Base-by-base conservation (phyloP, 192 early-diverging fungal species). In the Coemansia sp. region DNA sequence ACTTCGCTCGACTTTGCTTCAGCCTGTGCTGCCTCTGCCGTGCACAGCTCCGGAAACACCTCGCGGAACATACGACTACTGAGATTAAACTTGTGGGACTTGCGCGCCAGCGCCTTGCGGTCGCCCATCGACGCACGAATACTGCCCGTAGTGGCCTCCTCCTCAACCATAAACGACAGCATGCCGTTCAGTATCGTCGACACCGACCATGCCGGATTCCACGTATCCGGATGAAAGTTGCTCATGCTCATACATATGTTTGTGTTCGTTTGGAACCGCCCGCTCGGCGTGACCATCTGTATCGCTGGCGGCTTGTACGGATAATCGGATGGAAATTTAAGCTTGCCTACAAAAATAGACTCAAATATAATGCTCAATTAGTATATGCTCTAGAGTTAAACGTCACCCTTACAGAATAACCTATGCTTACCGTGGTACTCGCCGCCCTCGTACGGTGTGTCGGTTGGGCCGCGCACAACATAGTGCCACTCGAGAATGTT, bases 401-500 rank as follows among this genome's bases (percentile, higher is more conserved):
- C 31, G 7, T 35, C 7, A 35, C 31, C 4, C 19, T 61, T 48
- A 19, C 7, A 51, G 0, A n/a, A 16, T 51, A 51, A 3, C 27
- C 12, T 8, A n/a, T 48, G 48, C 52, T 86, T 91, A 64, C 96
- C 97, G 68, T 95, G 92, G 77, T 95, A 99, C 80, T 96, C 90
- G 52, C 97, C 97, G 62, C 88, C 91, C 53, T 86, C 84, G 60
- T 96, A 99, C 19, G 92, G 92, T 7, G 94, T 94, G 52, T 94
- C 94, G n/a, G 92, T 91, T 57, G 97, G 97, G 31, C 97, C 97
- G 48, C 88, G 88, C 49, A 99, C 87, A 25, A 99, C 88, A 76
- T 98, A 99, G 79, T 99, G 95, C 94, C 97, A 99, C 80, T 98
- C 96, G 35, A 98, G 87, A 63, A 99, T 97, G 75, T 99, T 95